Conservation (phyloP, 495 filamentous ascomycete genomes). For the Aspergillus kassunensis region DNA sequence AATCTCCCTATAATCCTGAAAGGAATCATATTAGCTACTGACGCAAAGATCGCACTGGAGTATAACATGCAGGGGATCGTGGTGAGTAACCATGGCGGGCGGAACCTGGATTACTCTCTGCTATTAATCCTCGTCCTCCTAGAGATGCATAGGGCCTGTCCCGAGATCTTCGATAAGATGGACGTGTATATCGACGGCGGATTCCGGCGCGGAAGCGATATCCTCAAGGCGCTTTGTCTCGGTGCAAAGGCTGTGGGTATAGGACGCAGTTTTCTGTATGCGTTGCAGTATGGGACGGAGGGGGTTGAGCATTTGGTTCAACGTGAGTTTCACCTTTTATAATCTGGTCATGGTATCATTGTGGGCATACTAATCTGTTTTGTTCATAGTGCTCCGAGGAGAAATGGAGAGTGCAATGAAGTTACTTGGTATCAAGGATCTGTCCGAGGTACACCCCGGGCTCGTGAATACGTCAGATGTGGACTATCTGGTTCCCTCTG, state of each 20-base stretch:
- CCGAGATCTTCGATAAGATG: background rate
- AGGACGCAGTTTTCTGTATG: conserved; percentile 20
- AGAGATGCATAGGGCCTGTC: conserved; percentile 3
- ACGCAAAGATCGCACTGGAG: conserved; percentile 53
- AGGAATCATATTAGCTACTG: conserved; percentile 84
- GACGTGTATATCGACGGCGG: conserved; percentile 13
- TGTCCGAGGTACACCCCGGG: too few species aligned
- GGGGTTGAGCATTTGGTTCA: too few species aligned
- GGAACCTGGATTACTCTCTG: background rate
- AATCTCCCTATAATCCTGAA: conserved; percentile 85
- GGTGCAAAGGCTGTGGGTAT: conserved; percentile 2
- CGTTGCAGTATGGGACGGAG: conserved; percentile 22
- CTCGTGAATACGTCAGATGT: too few species aligned
- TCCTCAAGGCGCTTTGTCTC: conserved; percentile 10
- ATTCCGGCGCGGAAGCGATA: conserved; percentile 5
- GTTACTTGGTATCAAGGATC: too few species aligned
- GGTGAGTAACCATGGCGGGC: conserved; percentile 12
- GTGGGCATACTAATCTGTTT: too few species aligned
- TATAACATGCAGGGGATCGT: conserved; percentile 20
- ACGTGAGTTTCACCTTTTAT: too few species aligned
- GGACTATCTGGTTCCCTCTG: too few species aligned
- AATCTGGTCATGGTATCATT: too few species aligned
- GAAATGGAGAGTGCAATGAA: too few species aligned
- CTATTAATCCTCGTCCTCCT: background rate
- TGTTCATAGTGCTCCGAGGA: too few species aligned